Conservation (phyloP, 768 basidiomycete species). For the Leccinellum albellum region DNA sequence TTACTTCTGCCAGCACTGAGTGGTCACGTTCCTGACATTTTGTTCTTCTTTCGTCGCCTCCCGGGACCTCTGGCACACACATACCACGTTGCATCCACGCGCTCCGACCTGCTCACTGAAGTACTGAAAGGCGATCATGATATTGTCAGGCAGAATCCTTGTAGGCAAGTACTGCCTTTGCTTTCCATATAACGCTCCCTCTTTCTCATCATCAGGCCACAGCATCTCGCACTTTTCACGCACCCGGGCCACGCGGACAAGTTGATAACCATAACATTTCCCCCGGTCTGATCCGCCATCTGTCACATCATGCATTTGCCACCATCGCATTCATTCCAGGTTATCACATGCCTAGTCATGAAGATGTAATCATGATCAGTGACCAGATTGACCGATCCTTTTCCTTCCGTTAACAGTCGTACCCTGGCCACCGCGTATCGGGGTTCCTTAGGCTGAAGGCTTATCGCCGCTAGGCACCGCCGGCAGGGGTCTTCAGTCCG, state of each 20-base stretch:
- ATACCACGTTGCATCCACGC: no score
- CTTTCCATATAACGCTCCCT: not conserved
- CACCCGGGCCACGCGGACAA: not conserved
- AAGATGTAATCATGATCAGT: not conserved
- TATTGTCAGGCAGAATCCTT: not conserved
- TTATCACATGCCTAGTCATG: not conserved
- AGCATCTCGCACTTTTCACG: not conserved
- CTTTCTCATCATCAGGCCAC: not conserved
- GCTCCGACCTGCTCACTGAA: not conserved
- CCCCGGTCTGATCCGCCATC: not conserved
- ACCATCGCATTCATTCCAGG: no score
- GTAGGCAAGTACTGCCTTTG: not conserved
- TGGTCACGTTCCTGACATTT: not conserved
- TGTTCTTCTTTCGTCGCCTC: not conserved
- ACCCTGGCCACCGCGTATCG: not conserved
- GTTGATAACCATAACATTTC: not conserved
- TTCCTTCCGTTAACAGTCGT: not conserved
- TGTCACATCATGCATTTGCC: no score
- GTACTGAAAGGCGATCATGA: not conserved
- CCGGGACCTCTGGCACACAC: not conserved
- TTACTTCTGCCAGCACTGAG: not conserved
- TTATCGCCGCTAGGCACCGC: not conserved
- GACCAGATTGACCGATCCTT: not conserved
- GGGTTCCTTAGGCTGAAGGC: no score
- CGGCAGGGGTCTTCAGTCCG: not conserved